Percentiles rank a stretch among this genome's conserved stretches.
Conservation (phyloP, 345 rosid genomes). For the Excoecaria agallocha region DNA sequence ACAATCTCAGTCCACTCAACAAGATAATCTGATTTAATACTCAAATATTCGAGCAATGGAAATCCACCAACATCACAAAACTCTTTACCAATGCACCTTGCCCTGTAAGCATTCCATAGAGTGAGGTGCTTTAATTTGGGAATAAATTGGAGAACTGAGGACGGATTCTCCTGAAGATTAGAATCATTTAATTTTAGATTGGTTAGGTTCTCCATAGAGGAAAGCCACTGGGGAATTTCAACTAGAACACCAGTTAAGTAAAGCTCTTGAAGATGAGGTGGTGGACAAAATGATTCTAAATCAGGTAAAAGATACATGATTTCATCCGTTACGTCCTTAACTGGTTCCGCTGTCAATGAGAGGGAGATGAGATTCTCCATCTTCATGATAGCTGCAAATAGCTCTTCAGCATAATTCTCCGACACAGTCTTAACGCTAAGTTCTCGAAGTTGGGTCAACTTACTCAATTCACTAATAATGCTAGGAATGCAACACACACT, state of each 20-base stretch:
- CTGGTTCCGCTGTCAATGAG: neutral
- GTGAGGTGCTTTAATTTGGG: constrained; percentile 4
- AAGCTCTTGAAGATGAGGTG: constrained; percentile 7
- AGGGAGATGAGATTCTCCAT: constrained; percentile 4
- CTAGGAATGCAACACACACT: constrained; percentile 7
- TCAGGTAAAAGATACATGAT: neutral
- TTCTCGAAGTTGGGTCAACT: constrained; percentile 9
- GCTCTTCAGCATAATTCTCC: constrained; percentile 5
- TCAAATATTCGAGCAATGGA: constrained; percentile 2
- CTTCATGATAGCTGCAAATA: neutral
- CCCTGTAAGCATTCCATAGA: neutral
- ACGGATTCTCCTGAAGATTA: neutral
- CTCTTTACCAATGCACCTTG: constrained; percentile 9
- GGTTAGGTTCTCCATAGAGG: neutral
- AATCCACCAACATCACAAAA: constrained; percentile 13
- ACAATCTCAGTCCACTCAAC: neutral
- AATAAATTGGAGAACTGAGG: neutral
- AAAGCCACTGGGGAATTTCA: constrained; percentile 3
- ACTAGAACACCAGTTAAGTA: neutral
- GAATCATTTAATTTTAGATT: neutral
- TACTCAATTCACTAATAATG: constrained; percentile 1
- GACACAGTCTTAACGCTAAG: constrained; percentile 1
- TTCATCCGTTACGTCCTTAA: neutral
- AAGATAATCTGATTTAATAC: neutral
- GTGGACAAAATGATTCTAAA: constrained; percentile 5